Evolutionary conservation across 805 yeast genomes (phyloP).

Genomic region (Tetrapisispora pingtungensis): DNA sequence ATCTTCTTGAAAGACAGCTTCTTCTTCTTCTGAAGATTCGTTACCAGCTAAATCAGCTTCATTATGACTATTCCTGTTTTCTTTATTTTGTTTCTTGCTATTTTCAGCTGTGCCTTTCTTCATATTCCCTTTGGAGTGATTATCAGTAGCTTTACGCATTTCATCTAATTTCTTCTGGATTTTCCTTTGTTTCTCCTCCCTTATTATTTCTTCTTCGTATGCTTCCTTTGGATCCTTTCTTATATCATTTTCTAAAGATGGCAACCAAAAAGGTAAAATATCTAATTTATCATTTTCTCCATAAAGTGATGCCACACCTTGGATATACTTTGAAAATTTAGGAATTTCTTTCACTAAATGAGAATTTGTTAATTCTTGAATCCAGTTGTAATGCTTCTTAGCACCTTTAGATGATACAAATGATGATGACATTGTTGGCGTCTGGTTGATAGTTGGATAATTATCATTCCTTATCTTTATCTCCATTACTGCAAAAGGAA

Average conservation of each 20-base stretch:
- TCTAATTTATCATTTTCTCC: slow-evolving; percentile 79
- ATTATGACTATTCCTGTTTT: no score
- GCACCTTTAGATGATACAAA: slow-evolving; percentile 27
- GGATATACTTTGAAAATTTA: slow-evolving; percentile 83
- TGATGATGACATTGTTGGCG: slow-evolving; percentile 28
- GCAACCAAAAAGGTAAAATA: slow-evolving; percentile 88
- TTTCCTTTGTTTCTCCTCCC: slow-evolving; percentile 38
- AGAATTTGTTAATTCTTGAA: slow-evolving; percentile 71
- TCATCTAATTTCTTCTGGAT: slow-evolving; percentile 28
- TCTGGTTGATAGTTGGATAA: slow-evolving; percentile 13
- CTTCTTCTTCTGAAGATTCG: slow-evolving; percentile 42
- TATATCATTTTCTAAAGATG: slow-evolving; percentile 74
- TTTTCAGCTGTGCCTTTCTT: neutral
- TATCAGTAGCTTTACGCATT: slow-evolving; percentile 28
- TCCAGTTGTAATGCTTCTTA: slow-evolving; percentile 59
- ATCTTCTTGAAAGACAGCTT: slow-evolving; percentile 5
- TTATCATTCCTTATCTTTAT: slow-evolving; percentile 48
- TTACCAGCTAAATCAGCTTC: slow-evolving; percentile 46
- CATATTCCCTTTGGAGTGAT: neutral
- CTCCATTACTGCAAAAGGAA: slow-evolving; percentile 85
- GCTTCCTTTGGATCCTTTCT: slow-evolving; percentile 73
- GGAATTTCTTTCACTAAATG: slow-evolving; percentile 91
- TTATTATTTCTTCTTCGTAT: slow-evolving; percentile 52
- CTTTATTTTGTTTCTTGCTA: neutral
- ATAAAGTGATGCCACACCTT: slow-evolving; percentile 81